These are phyloP conservation scores for Golubevia pallescens DNA, from an alignment of 1,284 basidiomycete genomes.

Conservation along the genomic window DNA sequence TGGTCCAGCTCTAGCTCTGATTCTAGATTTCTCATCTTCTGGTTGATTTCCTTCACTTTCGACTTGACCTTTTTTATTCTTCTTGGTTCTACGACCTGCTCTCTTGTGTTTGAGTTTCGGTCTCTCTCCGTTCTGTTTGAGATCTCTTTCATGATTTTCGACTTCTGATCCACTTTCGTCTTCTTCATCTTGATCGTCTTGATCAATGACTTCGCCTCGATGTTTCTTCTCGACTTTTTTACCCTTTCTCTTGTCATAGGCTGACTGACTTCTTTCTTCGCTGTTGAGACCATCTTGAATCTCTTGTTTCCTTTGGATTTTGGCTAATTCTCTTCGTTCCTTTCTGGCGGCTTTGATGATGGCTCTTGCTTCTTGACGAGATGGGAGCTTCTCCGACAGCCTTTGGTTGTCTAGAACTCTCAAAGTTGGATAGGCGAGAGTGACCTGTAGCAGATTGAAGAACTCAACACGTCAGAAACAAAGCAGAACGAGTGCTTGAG, in stretches of 20 bases:
- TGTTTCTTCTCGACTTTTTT: conserved; percentile 2
- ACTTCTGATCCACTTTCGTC: conserved; percentile 21
- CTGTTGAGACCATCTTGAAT: neutral
- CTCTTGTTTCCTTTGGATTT: neutral
- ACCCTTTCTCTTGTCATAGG: conserved; percentile 2
- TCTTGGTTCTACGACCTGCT: conserved; percentile 4
- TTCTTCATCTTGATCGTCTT: conserved; percentile 13
- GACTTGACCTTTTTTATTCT: conserved; percentile 11
- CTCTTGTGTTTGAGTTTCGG: conserved; percentile 8
- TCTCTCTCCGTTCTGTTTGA: no score
- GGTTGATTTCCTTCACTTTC: conserved; percentile 2
- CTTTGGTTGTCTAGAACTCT: conserved; percentile 27
- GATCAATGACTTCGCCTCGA: no score
- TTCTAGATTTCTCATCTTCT: neutral
- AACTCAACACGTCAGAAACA: neutral
- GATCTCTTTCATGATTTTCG: conserved; percentile 7
- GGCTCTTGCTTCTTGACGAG: conserved; percentile 25
- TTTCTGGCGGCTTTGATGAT: conserved; percentile 14
- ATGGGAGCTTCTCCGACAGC: neutral
- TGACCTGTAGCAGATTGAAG: conserved; percentile 7
- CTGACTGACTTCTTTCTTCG: conserved; percentile 1
- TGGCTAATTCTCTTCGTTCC: neutral
- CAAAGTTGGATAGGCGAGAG: conserved; percentile 24
- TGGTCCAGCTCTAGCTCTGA: neutral
- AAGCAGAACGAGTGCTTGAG: neutral